These are phyloP conservation scores for Metarhizium rileyi DNA, from an alignment of 2,329 filamentous ascomycete species.

Conservation along the genomic window DNA sequence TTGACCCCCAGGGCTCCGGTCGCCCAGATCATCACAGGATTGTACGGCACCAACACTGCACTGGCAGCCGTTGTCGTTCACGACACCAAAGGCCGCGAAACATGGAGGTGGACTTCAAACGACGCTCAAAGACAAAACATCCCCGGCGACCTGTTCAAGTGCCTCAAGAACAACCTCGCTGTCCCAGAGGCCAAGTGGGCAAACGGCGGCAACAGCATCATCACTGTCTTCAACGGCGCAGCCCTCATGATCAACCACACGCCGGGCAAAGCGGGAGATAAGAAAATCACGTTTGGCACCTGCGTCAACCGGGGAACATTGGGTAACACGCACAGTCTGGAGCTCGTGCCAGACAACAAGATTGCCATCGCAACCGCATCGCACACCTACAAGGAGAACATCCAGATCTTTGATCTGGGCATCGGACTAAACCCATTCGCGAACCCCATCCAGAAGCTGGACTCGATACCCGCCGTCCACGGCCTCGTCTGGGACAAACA, in stretches of 20 bases:
- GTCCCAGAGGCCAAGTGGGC: constrained; percentile 2
- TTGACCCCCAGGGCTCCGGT: too few species aligned
- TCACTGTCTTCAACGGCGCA: not conserved
- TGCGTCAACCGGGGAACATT: constrained; percentile 1
- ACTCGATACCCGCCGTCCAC: not conserved
- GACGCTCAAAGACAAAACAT: not conserved
- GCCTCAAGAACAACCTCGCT: not conserved
- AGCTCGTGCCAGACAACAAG: not conserved
- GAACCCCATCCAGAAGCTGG: not conserved
- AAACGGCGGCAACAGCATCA: not conserved
- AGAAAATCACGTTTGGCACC: constrained; percentile 1
- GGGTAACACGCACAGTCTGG: constrained; percentile 1
- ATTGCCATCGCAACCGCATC: constrained; percentile 2
- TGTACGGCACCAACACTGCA: not conserved
- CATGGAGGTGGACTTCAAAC: constrained; percentile 2
- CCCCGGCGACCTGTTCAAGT: not conserved
- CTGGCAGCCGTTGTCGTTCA: not conserved
- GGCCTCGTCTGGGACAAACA: constrained; percentile 1
- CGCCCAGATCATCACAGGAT: not conserved
- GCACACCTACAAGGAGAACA: not conserved
- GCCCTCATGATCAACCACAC: constrained; percentile 4
- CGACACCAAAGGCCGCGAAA: not conserved
- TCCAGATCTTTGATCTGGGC: not conserved
- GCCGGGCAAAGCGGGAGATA: not conserved
- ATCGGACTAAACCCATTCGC: not conserved